These are phyloP conservation scores for Taphrina betulina DNA, from an alignment of 1,139 yeast genomes.

Conservation along the genomic window DNA sequence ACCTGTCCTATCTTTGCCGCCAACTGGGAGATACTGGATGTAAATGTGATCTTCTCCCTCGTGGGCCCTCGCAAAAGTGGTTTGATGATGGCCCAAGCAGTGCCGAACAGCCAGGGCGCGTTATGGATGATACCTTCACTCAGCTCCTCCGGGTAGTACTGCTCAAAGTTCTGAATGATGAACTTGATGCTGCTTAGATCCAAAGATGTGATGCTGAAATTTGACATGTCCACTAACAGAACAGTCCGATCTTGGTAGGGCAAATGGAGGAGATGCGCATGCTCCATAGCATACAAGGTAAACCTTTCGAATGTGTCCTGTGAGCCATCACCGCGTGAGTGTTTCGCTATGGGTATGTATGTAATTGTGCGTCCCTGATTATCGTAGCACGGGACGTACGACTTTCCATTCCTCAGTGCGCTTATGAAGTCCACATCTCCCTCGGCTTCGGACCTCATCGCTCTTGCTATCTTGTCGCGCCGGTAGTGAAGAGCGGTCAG, in stretches of 20 bases:
- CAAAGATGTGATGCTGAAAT: constrained; percentile 18
- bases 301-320: constrained; percentile 26
- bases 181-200: constrained; percentile 29
- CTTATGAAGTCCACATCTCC: constrained; percentile 17
- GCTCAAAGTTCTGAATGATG: constrained; percentile 30
- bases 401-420: constrained; percentile 22
- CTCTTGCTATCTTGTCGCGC: constrained; percentile 12
- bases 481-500: constrained; percentile 15
- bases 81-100: constrained; percentile 28
- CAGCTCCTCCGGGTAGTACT: constrained; percentile 29
- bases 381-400: constrained; percentile 32
- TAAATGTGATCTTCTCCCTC: constrained; percentile 26
- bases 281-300: constrained; percentile 26
- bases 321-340: constrained; percentile 24
- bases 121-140: constrained; percentile 28
- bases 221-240: constrained; percentile 27
- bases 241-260: constrained; percentile 29
- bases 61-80: constrained; percentile 24
- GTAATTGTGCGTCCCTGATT: constrained; percentile 27
- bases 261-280: constrained; percentile 23
- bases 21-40: constrained; percentile 14
- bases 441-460: constrained; percentile 21
- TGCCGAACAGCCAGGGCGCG: constrained; percentile 29
- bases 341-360: constrained; percentile 17
- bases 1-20: constrained; percentile 21